These are phyloP conservation scores for Emydomyces testavorans DNA, from an alignment of 2,329 filamentous ascomycete species.

Conservation along the genomic window DNA sequence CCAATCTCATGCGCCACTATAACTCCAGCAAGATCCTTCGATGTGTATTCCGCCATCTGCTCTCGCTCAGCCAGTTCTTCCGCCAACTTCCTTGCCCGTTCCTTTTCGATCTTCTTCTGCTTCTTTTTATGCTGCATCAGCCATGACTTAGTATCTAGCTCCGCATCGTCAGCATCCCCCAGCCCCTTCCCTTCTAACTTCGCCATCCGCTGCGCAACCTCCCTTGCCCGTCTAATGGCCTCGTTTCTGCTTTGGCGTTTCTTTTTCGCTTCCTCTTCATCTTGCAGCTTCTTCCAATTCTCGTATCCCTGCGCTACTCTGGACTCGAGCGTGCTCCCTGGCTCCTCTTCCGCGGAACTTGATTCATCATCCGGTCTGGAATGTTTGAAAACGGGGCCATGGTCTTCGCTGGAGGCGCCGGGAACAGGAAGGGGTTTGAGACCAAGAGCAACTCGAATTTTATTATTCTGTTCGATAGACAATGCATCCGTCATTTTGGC, in stretches of 20 bases:
- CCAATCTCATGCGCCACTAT: slow-evolving; percentile 81
- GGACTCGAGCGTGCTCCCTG: slow-evolving; percentile 71
- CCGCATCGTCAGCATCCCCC: slow-evolving; percentile 58
- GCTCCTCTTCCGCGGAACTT: slow-evolving; percentile 51
- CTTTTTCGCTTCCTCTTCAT: slow-evolving; percentile 60
- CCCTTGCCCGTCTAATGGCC: slow-evolving; percentile 75
- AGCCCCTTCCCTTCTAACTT: slow-evolving; percentile 73
- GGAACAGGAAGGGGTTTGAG: slow-evolving; percentile 82
- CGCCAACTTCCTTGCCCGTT: slow-evolving; percentile 57
- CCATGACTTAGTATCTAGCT: slow-evolving; percentile 74
- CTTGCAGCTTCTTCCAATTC: slow-evolving; percentile 49
- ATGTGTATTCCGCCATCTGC: slow-evolving; percentile 62
- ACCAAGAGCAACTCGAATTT: slow-evolving; percentile 76
- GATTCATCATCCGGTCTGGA: slow-evolving; percentile 35
- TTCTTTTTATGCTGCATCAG: slow-evolving; percentile 81
- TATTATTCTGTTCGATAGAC: slow-evolving; percentile 85
- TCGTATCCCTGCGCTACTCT: slow-evolving; percentile 34
- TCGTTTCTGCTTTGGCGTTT: slow-evolving; percentile 70
- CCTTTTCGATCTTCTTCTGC: slow-evolving; percentile 73
- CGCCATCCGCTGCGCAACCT: slow-evolving; percentile 63
- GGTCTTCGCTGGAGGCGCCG: slow-evolving; percentile 39
- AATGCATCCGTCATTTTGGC: slow-evolving; percentile 44
- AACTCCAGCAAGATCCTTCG: slow-evolving; percentile 76
- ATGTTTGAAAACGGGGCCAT: slow-evolving; percentile 48
- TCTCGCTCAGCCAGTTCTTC: slow-evolving; percentile 70